Conservation (phyloP, 2,329 filamentous ascomycete genomes). For the Penicillium sp. region DNA sequence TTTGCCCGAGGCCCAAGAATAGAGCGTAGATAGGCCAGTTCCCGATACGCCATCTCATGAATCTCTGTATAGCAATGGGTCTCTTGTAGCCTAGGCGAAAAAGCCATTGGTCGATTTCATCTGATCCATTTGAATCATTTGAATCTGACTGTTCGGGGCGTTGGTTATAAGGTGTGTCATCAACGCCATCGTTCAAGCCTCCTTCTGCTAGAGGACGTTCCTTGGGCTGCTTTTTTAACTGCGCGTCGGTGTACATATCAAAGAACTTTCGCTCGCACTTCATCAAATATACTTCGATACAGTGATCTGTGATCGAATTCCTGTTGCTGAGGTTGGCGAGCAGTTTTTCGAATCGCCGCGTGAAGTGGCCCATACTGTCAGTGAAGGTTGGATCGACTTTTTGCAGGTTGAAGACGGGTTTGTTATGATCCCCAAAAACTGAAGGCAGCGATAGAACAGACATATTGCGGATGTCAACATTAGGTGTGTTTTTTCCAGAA, state of each 20-base stretch:
- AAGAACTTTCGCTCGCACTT: slow-evolving; percentile 70
- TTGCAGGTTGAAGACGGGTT: slow-evolving; percentile 63
- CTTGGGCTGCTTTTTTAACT: slow-evolving; percentile 50
- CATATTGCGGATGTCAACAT: no score
- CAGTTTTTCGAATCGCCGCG: slow-evolving; percentile 57
- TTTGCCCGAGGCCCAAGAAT: slow-evolving; percentile 62
- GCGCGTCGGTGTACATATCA: slow-evolving; percentile 57
- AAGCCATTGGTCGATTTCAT: slow-evolving; percentile 51
- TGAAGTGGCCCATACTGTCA: slow-evolving; percentile 63
- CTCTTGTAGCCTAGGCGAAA: slow-evolving; percentile 52
- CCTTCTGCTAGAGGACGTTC: slow-evolving; percentile 28
- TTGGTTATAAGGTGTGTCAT: slow-evolving; percentile 14
- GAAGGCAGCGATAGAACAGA: slow-evolving; percentile 56
- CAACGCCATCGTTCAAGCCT: slow-evolving; percentile 36
- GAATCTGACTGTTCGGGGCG: slow-evolving; percentile 29
- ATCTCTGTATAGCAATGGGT: slow-evolving; percentile 58
- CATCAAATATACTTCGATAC: slow-evolving; percentile 65
- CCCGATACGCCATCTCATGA: slow-evolving; percentile 57
- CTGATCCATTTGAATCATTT: slow-evolving; percentile 34
- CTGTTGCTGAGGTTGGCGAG: slow-evolving; percentile 57
- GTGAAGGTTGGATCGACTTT: slow-evolving; percentile 69
- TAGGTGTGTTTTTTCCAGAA: no score
- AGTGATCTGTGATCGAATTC: slow-evolving; percentile 59
- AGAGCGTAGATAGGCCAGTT: slow-evolving; percentile 66
- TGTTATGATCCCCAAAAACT: slow-evolving; percentile 59